Evolutionary conservation across 2,329 filamentous ascomycete species (phyloP).

Genomic region (Phialemoniopsis sp.): DNA sequence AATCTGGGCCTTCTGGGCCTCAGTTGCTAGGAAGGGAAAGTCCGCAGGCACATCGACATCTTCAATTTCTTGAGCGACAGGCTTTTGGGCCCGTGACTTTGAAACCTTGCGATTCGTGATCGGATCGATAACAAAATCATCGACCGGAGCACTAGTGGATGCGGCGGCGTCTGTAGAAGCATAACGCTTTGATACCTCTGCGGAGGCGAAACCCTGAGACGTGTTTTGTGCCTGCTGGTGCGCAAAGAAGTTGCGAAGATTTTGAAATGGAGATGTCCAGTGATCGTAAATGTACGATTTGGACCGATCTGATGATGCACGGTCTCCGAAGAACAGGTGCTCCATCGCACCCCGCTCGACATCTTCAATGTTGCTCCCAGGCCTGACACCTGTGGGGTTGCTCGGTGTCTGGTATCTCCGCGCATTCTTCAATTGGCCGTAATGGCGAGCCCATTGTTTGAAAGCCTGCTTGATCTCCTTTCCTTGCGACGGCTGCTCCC

Average conservation of each 20-base stretch:
- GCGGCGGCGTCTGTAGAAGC: not conserved
- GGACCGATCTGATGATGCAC: constrained; percentile 2
- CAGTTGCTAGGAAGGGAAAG: too few relatives aligned
- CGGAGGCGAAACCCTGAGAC: constrained; percentile 13
- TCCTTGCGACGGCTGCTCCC: constrained; percentile 34
- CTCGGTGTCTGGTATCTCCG: constrained; percentile 17
- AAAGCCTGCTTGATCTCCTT: constrained; percentile 28
- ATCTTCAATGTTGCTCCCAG: constrained; percentile 37
- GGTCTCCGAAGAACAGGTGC: constrained; percentile 31
- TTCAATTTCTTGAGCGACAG: not conserved
- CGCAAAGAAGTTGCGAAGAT: constrained; percentile 25
- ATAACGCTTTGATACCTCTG: not conserved
- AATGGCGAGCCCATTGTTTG: constrained; percentile 18
- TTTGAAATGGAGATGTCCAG: constrained; percentile 24
- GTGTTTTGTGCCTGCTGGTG: constrained; percentile 10
- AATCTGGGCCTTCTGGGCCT: constrained; percentile 6
- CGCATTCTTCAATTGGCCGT: too few relatives aligned
- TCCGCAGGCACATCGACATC: constrained; percentile 17
- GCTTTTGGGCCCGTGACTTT: constrained; percentile 8
- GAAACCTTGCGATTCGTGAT: constrained; percentile 53
- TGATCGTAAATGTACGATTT: constrained; percentile 15
- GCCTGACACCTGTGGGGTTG: constrained; percentile 29
- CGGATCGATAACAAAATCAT: constrained; percentile 47
- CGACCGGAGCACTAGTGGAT: constrained; percentile 4
- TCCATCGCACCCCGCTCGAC: constrained; percentile 39